phyloP scores from a whole-genome alignment of 176 grass and related monocot genomes.

The Zea luxurians region DNA sequence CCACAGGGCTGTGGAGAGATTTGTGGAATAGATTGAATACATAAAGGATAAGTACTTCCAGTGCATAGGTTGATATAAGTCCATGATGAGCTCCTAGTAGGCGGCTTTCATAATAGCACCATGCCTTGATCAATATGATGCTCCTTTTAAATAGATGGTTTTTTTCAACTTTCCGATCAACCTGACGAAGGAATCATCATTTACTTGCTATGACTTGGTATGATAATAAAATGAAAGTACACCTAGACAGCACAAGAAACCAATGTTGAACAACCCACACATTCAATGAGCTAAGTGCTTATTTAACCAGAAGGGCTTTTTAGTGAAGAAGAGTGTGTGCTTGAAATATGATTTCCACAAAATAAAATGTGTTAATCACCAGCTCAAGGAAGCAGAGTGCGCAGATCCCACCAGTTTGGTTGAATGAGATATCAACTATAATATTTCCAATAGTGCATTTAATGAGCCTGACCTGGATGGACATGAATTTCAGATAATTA shows the following conservation, averaged over 20 bases:
- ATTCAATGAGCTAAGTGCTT: neutral
- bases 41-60: constrained; percentile 81
- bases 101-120: constrained; percentile 97
- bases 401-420: constrained; percentile 78
- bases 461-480: constrained; percentile 77
- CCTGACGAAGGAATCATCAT: constrained; percentile 47
- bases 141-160: constrained; percentile 85
- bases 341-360: constrained; percentile 6
- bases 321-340: constrained; percentile 2
- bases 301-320: constrained; percentile 16
- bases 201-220: constrained; percentile 21
- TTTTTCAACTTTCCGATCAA: constrained; percentile 68
- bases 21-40: constrained; percentile 89
- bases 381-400: constrained; percentile 85
- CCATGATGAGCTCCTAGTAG: constrained; percentile 86
- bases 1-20: constrained; percentile 63
- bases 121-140: constrained; percentile 88
- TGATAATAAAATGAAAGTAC: constrained; percentile 22
- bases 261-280: constrained; percentile 19
- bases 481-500: constrained; percentile 34
- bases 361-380: constrained; percentile 48
- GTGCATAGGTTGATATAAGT: constrained; percentile 90
- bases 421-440: constrained; percentile 89
- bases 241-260: constrained; percentile 22
- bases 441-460: constrained; percentile 89